These are phyloP conservation scores for Amaranthus palmeri DNA, from an alignment of 148 eudicot species.

Conservation along the genomic window DNA sequence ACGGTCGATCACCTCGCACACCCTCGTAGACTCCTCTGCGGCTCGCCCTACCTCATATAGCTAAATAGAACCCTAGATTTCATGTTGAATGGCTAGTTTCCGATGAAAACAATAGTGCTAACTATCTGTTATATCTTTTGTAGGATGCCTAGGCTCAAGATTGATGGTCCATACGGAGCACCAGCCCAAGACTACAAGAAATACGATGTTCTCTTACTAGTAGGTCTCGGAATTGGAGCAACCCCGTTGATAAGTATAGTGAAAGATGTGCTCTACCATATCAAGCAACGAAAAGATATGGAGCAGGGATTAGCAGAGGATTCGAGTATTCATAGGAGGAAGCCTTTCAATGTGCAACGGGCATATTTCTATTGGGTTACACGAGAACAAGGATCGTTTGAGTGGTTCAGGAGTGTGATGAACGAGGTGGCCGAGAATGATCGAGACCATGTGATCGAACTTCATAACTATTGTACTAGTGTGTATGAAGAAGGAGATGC, in stretches of 20 bases:
- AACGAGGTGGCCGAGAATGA: slow-evolving; percentile 51
- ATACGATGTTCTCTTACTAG: slow-evolving; percentile 48
- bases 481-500: slow-evolving; percentile 60
- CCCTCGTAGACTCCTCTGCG: too few species aligned
- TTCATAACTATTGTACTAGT: slow-evolving; percentile 52
- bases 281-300: slow-evolving; percentile 32
- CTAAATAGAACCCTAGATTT: too few species aligned
- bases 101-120: not conserved
- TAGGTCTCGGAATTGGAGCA: slow-evolving; percentile 61
- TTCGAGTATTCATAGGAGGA: slow-evolving; percentile 3
- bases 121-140: not conserved
- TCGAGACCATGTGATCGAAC: slow-evolving; percentile 42
- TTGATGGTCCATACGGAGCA: slow-evolving; percentile 59
- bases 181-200: slow-evolving; percentile 65
- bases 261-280: slow-evolving; percentile 51
- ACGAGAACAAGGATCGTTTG: slow-evolving; percentile 44
- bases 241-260: slow-evolving; percentile 58
- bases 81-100: not conserved
- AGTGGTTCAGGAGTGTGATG: slow-evolving; percentile 56
- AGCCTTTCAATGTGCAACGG: slow-evolving; percentile 32
- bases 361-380: slow-evolving; percentile 59
- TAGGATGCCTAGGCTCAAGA: slow-evolving; percentile 41
- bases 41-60: too few species aligned
- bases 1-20: too few species aligned
- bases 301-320: slow-evolving; percentile 7